Evolutionary conservation across 257 asterid species (phyloP).

Genomic region (Handroanthus guayacan): DNA sequence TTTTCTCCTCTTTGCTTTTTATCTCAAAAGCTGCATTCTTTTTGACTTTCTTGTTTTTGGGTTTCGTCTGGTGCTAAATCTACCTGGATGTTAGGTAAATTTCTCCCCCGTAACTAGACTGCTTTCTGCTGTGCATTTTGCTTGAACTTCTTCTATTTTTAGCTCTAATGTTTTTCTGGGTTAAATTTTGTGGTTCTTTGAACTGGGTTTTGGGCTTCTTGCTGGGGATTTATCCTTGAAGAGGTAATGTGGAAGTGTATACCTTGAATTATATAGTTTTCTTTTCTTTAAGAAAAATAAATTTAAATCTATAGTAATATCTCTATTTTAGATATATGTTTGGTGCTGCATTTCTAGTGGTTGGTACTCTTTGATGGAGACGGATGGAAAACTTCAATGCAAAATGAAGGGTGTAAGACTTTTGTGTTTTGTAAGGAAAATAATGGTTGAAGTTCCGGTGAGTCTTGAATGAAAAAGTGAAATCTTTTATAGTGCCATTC

Average conservation of each 20-base stretch:
- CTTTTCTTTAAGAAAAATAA: no score
- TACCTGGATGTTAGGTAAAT: constrained; percentile 49
- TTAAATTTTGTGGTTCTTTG: constrained; percentile 31
- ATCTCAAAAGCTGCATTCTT: constrained; percentile 51
- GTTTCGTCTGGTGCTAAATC: constrained; percentile 48
- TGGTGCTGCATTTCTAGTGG: constrained; percentile 28
- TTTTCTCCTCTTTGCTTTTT: constrained; percentile 39
- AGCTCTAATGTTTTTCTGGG: constrained; percentile 30
- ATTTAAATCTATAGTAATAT: background rate
- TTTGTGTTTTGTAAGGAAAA: constrained; percentile 13
- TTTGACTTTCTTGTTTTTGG: constrained; percentile 40
- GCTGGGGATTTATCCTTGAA: constrained; percentile 22
- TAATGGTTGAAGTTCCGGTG: constrained; percentile 18
- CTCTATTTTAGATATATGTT: constrained; percentile 6
- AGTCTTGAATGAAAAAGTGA: constrained; percentile 9
- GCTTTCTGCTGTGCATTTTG: constrained; percentile 35
- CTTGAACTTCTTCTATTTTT: constrained; percentile 27
- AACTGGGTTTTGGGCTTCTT: constrained; percentile 34
- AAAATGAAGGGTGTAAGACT: constrained; percentile 3
- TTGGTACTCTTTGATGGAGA: constrained; percentile 14
- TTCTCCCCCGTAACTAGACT: constrained; percentile 19
- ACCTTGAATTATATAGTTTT: background rate
- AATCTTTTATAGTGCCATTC: constrained; percentile 1
- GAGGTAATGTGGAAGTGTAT: constrained; percentile 35
- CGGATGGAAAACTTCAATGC: constrained; percentile 20